These are phyloP conservation scores for Arthrobotrys conoides DNA, from an alignment of 2,329 filamentous ascomycete genomes.

Conservation along the genomic window DNA sequence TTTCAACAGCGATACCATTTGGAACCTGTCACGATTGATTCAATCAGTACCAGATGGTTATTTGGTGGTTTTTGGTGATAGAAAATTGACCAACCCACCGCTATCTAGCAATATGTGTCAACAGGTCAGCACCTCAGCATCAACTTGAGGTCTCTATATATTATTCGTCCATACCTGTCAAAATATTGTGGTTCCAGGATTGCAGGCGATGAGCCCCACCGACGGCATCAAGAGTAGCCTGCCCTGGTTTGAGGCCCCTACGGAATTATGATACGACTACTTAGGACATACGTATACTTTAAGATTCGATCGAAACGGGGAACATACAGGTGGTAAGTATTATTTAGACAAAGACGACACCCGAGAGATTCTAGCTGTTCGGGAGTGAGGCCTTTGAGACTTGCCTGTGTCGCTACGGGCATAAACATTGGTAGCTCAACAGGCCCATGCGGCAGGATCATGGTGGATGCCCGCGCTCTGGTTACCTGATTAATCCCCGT, in stretches of 20 bases:
- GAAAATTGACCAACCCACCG: conserved; percentile 72
- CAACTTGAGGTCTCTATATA: conserved; percentile 7
- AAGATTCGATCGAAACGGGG: conserved; percentile 63
- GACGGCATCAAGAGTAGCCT: conserved; percentile 85
- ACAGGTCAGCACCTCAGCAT: conserved; percentile 36
- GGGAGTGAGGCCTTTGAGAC: conserved; percentile 92
- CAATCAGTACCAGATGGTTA: conserved; percentile 11
- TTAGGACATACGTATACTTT: conserved; percentile 1
- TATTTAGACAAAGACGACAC: conserved; percentile 93
- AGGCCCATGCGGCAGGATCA: conserved; percentile 90
- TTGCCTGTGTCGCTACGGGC: conserved; percentile 97
- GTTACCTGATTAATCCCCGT: conserved; percentile 80
- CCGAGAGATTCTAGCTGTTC: conserved; percentile 90
- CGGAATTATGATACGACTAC: conserved; percentile 62
- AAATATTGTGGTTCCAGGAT: conserved; percentile 93
- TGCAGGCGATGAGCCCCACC: conserved; percentile 95
- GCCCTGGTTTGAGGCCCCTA: conserved; percentile 87
- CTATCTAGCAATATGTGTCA: conserved; percentile 71
- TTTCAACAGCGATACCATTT: conserved; percentile 97
- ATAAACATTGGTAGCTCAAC: conserved; percentile 96
- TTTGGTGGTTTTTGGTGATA: conserved; percentile 36
- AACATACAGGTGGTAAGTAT: conserved; percentile 85
- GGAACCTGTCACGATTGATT: conserved; percentile 76
- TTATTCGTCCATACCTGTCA: conserved; percentile 76
- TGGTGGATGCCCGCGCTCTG: conserved; percentile 87